phyloP scores from a whole-genome alignment of 2,329 filamentous ascomycete genomes.

The Aureobasidium sp. region DNA sequence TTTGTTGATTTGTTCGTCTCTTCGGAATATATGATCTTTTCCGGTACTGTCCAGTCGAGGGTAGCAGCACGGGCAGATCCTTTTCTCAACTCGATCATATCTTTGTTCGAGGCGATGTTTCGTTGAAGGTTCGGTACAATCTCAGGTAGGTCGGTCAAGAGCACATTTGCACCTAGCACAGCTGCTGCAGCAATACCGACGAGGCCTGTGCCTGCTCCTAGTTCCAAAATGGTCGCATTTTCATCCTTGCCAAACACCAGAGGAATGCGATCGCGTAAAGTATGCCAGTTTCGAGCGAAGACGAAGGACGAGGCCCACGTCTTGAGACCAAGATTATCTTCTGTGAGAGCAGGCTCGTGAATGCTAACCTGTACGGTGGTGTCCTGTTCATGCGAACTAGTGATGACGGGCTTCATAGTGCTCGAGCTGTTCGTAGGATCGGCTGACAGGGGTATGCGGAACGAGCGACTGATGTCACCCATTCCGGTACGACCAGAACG shows the following conservation, averaged over 20 bases:
- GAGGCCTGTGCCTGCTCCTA: constrained; percentile 87
- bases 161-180: constrained; percentile 56
- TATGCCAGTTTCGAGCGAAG: constrained; percentile 61
- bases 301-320: constrained; percentile 92
- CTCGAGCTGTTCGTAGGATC: constrained; percentile 1
- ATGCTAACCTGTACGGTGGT: constrained; percentile 56
- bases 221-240: constrained; percentile 50
- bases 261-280: constrained; percentile 20
- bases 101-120: constrained; percentile 60
- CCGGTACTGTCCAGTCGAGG: constrained; percentile 64
- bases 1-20: neutral
- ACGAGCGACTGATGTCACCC: constrained; percentile 53
- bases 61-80: constrained; percentile 55
- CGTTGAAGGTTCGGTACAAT: constrained; percentile 73
- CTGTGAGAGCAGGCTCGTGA: constrained; percentile 78
- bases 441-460: constrained; percentile 40
- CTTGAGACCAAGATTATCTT: constrained; percentile 86
- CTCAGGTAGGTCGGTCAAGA: constrained; percentile 74
- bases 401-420: constrained; percentile 11
- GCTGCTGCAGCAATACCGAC: constrained; percentile 77
- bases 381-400: constrained; percentile 14
- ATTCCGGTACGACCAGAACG: constrained; percentile 70
- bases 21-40: constrained; percentile 18
- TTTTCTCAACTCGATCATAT: constrained; percentile 45
- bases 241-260: constrained; percentile 11